Base-by-base conservation (phyloP, 352 stramenopile genomes). In the Elongisporangium undulatum region DNA sequence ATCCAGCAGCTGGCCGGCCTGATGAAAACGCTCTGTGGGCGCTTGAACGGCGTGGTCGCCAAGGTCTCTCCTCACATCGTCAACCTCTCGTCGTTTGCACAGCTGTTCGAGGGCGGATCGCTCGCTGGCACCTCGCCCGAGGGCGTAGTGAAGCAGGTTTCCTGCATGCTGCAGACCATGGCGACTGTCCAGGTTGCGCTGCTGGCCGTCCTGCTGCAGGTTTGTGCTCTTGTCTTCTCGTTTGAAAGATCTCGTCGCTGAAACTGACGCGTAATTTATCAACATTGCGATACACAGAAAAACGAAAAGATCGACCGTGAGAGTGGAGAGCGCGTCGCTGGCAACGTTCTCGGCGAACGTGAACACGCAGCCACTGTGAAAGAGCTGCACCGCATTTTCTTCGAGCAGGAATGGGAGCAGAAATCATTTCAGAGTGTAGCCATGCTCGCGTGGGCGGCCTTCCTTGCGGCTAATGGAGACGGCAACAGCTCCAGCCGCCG, bases 11-110 rank as follows among this genome's bases (percentile, higher is more conserved):
- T 91, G 34, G 79, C 65, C 0, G 56, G 77, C 53, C 62, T 86
- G 22, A 58, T 92, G 4, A 74, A 87, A 60, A 69, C 68, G 53
- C 67, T 92, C 9, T 89, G 79, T 58, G 64, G 66, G 39, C 80
- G 78, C 4, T 62, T 92, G 8, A 78, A 92, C 50, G 55, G 66
- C 1, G 72, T 77, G 21, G 77, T 92, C 29, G 67, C 81, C 1
- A 89, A 90, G 59, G 78, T 94, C 6, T 90, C 85, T 22, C 80
- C 83, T 52, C 81, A 93, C 59, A 90, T 93, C 63, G 81, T 93
- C 21, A 93, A 93, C 66, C 64, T 92, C 0, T 87, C 80, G 56
- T 85, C 80, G 51, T 87, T 90, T 56, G 65, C 71, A 4, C 81
- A 92, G 71, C 68, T 92, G 10, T 90, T 89, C 63, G 77, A 90